Conservation (phyloP, 1,139 yeast genomes). For the Sporopachydermia cereana region DNA sequence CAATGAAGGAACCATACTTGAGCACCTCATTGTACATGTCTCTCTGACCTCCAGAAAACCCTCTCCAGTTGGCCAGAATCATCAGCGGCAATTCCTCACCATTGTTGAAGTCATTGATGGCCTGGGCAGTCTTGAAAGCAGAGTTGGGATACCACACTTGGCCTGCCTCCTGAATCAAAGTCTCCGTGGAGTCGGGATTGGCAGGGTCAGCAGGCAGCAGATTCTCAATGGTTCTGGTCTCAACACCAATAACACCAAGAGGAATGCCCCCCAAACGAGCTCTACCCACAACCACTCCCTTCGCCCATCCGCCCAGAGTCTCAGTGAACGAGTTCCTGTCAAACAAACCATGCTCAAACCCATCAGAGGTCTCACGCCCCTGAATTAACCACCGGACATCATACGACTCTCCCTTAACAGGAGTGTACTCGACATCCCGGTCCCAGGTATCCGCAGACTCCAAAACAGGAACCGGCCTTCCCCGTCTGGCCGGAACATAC, state of each 20-base stretch:
- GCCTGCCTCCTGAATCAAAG: conserved; percentile 88
- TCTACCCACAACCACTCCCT: conserved; percentile 96
- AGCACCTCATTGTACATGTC: conserved; percentile 98
- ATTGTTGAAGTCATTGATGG: conserved; percentile 90
- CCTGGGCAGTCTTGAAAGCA: conserved; percentile 98
- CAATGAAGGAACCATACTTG: conserved; percentile 93
- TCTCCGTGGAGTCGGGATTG: conserved; percentile 86
- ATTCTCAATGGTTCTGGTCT: conserved; percentile 81
- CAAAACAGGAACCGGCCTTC: conserved; percentile 82
- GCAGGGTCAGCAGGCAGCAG: conserved; percentile 96
- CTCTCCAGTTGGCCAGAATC: conserved; percentile 99
- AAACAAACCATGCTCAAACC: conserved; percentile 75
- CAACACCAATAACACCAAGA: conserved; percentile 95
- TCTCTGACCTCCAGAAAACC: conserved; percentile 99
- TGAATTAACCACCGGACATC: conserved; percentile 94
- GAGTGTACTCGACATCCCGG: conserved; percentile 76
- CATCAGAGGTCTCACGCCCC: conserved; percentile 57
- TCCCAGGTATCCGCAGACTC: conserved; percentile 82
- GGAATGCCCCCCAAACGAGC: conserved; percentile 99
- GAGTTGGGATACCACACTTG: conserved; percentile 99
- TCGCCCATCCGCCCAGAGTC: conserved; percentile 98
- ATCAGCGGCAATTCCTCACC: conserved; percentile 96
- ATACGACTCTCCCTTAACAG: conserved; percentile 60
- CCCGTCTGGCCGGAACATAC: conserved; percentile 87
- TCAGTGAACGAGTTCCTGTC: conserved; percentile 92